These are phyloP conservation scores for Talaromyces pinophilus DNA, from an alignment of 2,329 filamentous ascomycete genomes.

Conservation along the genomic window DNA sequence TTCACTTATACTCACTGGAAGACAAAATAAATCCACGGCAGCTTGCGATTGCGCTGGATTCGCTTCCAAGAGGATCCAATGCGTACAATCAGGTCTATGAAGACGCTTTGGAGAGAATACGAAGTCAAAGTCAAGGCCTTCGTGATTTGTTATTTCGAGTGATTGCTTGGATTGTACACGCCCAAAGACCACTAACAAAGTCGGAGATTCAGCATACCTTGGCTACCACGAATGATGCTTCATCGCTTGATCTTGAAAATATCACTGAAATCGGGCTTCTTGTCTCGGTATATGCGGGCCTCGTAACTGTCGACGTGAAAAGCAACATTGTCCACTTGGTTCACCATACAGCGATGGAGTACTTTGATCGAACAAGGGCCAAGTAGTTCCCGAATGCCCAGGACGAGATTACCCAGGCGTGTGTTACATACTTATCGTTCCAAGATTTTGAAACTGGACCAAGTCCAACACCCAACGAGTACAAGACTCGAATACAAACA, in stretches of 20 bases:
- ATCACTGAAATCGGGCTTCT: constrained; percentile 29
- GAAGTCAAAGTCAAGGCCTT: constrained; percentile 13
- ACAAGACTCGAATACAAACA: constrained; percentile 21
- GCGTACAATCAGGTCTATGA: constrained; percentile 28
- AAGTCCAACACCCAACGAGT: constrained; percentile 22
- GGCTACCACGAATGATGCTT: constrained; percentile 29
- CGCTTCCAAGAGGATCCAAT: constrained; percentile 21
- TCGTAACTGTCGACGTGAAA: constrained; percentile 46
- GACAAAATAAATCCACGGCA: constrained; percentile 27
- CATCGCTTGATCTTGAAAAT: constrained; percentile 24
- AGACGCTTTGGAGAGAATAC: constrained; percentile 30
- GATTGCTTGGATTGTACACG: constrained; percentile 23
- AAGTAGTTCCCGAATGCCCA: constrained; percentile 38
- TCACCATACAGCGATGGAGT: constrained; percentile 52
- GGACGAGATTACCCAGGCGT: constrained; percentile 33
- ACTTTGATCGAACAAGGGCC: constrained; percentile 37
- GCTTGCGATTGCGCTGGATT: constrained; percentile 24
- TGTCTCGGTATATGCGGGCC: constrained; percentile 44
- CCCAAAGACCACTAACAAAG: constrained; percentile 19
- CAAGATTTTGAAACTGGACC: constrained; percentile 28
- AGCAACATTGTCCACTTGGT: constrained; percentile 46
- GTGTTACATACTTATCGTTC: constrained; percentile 43
- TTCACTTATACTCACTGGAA: constrained; percentile 20
- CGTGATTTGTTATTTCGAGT: constrained; percentile 14
- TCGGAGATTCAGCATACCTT: constrained; percentile 25